Evolutionary conservation across 129 eudicot species (phyloP), one percentile per base, ranked within the genome.

Genomic region (Pulicaria dysenterica): DNA sequence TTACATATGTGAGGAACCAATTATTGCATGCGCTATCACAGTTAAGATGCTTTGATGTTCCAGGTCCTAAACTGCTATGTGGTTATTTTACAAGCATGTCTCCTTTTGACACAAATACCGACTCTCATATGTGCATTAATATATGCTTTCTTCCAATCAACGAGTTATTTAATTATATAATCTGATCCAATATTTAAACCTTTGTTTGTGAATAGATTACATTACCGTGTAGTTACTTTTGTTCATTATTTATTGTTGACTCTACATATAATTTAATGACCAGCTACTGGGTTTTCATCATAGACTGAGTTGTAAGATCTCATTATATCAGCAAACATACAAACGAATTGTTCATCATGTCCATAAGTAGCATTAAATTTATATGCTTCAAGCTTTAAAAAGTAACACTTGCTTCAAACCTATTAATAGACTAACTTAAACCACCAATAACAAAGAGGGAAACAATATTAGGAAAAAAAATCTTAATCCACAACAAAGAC

Each of bases 401-500:
- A 61, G 24, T 49, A 48, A 16, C 37, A 44, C 59, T 53, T 47
- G 44, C 43, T 51, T 51, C 56, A 74, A 34, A 41, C 37, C 39
- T 53, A 40, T 53, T 74, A 17, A 46, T 53, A 6, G 51, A 64
- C 56, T 13, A 47, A 24, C 59, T 14, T 61, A 47, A 51, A 43
- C 72, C 59, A 58, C 49, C 49, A 73, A 17, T 34, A 59, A 12
- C 59, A 59, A 31, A 58, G 45, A 43, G 61, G 4, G 36, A 58
- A 72, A 47, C 34, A 55, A n/a, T 45, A 42, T 44, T n/a, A n/a
- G 41, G 11, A 9, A 54, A 74, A 64, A 51, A 7, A n/a, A 55
- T n/a, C 54, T 40, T 17, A 39, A 74, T 6, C 46, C 45, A 67
- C 67, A 65, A 56, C 54, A 36, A 10, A 75, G 58, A 49, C 39